A percentile compares a stretch with the other conserved stretches of the same genome.
phyloP scores from a whole-genome alignment of 2,329 filamentous ascomycete genomes.

The Curvularia lunata region DNA sequence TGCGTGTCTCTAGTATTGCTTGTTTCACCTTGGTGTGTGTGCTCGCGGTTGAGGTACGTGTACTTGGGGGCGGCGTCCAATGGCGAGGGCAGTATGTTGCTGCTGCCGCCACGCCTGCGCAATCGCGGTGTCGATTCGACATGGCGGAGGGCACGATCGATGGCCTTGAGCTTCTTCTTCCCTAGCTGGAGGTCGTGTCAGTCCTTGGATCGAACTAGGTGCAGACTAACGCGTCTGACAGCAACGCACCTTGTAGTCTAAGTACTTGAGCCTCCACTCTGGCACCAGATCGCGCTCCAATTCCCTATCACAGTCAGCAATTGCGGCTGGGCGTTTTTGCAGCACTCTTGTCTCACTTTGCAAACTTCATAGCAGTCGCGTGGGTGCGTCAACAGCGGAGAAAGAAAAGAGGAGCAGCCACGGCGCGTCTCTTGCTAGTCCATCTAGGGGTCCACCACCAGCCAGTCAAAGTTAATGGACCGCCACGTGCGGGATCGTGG shows the following conservation, averaged over 20 bases:
- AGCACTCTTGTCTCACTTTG: conserved; percentile 58
- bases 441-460: conserved; percentile 3
- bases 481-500: background rate
- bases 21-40: conserved; percentile 26
- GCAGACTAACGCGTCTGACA: conserved; percentile 17
- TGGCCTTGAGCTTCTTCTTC: conserved; percentile 91
- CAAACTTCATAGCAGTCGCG: conserved; percentile 62
- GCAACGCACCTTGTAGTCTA: conserved; percentile 80
- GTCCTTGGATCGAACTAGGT: conserved; percentile 12
- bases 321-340: conserved; percentile 1
- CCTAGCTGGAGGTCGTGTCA: conserved; percentile 58
- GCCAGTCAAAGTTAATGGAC: background rate
- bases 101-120: conserved; percentile 44
- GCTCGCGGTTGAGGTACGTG: conserved; percentile 50
- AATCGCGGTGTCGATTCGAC: conserved; percentile 60
- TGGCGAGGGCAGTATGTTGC: conserved; percentile 43
- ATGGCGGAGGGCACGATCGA: conserved; percentile 72
- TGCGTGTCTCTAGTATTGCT: conserved; percentile 26
- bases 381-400: conserved; percentile 19
- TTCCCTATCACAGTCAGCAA: conserved; percentile 60
- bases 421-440: conserved; percentile 1
- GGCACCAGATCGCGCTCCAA: conserved; percentile 87
- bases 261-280: conserved; percentile 93
- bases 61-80: conserved; percentile 50
- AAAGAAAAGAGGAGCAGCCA: background rate